These are phyloP conservation scores for Fragaria ananassa DNA, from an alignment of 306 rosid species.

Conservation along the genomic window DNA sequence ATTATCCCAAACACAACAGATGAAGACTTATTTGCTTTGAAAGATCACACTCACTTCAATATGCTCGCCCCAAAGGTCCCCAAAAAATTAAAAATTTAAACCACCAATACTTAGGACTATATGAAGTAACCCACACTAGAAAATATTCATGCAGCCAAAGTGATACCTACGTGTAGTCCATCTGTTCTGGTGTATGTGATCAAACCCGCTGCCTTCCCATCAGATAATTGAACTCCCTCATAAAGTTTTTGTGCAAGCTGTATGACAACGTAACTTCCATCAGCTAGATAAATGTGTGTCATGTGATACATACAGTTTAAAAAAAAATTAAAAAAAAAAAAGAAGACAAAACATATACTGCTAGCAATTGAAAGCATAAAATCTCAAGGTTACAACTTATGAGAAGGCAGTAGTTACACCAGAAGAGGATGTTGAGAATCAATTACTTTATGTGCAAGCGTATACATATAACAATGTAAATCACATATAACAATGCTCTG, in stretches of 20 bases:
- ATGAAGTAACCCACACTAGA: constrained; percentile 2
- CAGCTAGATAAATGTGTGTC: not conserved
- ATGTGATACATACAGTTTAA: not conserved
- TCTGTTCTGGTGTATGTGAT: constrained; percentile 90
- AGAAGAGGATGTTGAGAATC: not conserved
- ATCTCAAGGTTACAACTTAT: not conserved
- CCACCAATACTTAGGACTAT: too few species aligned
- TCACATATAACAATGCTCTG: too few species aligned
- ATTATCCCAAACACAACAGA: not conserved
- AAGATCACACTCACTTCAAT: not conserved
- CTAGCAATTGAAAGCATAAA: not conserved
- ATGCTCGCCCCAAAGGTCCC: not conserved
- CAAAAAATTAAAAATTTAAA: too few species aligned
- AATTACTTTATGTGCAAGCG: not conserved
- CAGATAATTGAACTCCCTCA: constrained; percentile 84
- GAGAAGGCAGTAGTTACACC: not conserved
- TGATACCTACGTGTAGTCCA: constrained; percentile 82
- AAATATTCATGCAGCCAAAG: constrained; percentile 41
- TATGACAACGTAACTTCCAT: constrained; percentile 33
- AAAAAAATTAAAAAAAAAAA: not conserved
- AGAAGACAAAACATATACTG: not conserved
- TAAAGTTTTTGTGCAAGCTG: constrained; percentile 97
- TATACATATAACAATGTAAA: not conserved
- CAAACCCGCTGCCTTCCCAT: constrained; percentile 72
- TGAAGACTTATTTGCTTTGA: not conserved